phyloP scores from a whole-genome alignment of 805 yeast species.

The Candida tallmaniae region DNA sequence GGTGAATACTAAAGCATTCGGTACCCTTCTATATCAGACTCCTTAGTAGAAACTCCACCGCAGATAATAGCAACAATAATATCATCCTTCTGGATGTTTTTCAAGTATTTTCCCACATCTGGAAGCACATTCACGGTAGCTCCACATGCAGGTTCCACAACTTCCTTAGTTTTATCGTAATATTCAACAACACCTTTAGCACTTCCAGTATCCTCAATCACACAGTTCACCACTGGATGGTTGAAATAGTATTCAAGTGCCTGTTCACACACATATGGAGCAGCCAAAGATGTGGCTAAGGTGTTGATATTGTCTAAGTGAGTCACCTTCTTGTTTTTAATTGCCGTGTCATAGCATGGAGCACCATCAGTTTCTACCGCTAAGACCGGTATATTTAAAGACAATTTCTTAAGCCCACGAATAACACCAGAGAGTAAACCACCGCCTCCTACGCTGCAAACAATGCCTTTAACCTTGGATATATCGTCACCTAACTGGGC shows the following conservation, averaged over 20 bases:
- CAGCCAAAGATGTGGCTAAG: conserved; percentile 23
- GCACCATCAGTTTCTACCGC: conserved; percentile 26
- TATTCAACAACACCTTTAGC: conserved; percentile 17
- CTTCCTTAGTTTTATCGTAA: conserved; percentile 17
- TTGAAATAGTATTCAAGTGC: conserved; percentile 14
- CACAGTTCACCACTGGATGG: conserved; percentile 13
- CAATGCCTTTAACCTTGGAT: conserved; percentile 20
- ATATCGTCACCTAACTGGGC: conserved; percentile 15
- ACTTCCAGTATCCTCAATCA: conserved; percentile 25
- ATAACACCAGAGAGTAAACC: conserved; percentile 28
- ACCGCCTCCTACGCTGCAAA: conserved; percentile 34
- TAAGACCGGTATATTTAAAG: conserved; percentile 18
- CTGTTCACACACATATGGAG: conserved; percentile 23
- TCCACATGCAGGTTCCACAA: conserved; percentile 34
- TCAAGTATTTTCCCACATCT: conserved; percentile 11
- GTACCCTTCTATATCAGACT: conserved; percentile 5
- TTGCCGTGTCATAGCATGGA: conserved; percentile 18
- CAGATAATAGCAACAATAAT: conserved; percentile 24
- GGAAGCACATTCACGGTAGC: conserved; percentile 19
- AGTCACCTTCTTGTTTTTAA: conserved; percentile 16
- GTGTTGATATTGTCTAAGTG: conserved; percentile 18
- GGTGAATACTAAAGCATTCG: conserved; percentile 2
- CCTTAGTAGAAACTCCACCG: conserved; percentile 21
- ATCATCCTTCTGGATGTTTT: conserved; percentile 15
- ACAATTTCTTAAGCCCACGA: conserved; percentile 15